Conservation (phyloP, 129 eudicot species). For the Solidago caesia region DNA sequence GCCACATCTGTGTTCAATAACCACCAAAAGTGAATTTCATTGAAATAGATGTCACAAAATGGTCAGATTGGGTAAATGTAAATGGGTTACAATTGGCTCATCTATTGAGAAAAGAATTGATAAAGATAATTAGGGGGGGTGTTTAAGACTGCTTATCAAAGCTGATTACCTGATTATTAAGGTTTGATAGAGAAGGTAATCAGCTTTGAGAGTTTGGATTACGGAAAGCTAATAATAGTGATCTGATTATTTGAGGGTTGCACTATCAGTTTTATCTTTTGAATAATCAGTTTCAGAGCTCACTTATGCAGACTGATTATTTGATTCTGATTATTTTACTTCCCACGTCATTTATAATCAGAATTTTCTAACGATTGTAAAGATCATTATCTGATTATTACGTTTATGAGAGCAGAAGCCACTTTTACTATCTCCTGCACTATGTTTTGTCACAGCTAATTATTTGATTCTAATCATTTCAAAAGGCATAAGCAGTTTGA, state of each 20-base stretch:
- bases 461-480: background rate
- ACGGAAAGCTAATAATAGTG: background rate
- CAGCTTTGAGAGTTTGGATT: background rate
- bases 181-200: background rate
- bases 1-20: conserved; percentile 68
- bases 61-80: background rate
- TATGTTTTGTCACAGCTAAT: background rate
- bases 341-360: background rate
- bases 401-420: background rate
- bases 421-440: background rate
- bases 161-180: background rate
- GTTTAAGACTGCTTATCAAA: background rate
- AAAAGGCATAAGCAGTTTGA: background rate
- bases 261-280: background rate
- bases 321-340: background rate
- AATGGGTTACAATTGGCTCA: too few species aligned
- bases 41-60: conserved; percentile 1
- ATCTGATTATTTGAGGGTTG: background rate
- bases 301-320: background rate
- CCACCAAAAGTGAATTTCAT: conserved; percentile 10
- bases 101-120: conserved; percentile 8
- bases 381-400: background rate
- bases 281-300: background rate
- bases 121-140: background rate
- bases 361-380: background rate